Evolutionary conservation across 1,284 basidiomycete genomes (phyloP).

Genomic region (Takashimella tepidaria): DNA sequence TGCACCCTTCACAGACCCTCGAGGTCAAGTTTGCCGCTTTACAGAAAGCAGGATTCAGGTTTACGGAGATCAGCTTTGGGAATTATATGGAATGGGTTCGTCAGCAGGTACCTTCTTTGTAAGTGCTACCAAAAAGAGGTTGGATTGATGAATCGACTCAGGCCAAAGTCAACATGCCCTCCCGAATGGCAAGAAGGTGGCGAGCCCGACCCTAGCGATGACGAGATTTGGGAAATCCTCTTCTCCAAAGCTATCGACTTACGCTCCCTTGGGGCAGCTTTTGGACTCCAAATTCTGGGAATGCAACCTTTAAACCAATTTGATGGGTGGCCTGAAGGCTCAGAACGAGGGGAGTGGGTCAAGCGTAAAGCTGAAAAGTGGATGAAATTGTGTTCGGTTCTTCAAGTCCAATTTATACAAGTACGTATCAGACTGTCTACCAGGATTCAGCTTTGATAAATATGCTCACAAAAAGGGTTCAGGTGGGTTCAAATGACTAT

Average conservation of each 20-base stretch:
- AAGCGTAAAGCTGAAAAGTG: constrained; percentile 11
- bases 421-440: too few relatives aligned
- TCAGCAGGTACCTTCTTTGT: constrained; percentile 11
- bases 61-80: constrained; percentile 13
- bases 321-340: constrained; percentile 11
- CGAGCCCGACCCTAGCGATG: constrained; percentile 18
- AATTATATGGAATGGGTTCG: constrained; percentile 21
- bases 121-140: not conserved
- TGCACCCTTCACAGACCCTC: constrained; percentile 13
- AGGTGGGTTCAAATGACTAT: constrained; percentile 22
- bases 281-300: constrained; percentile 7
- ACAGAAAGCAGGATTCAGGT: constrained; percentile 14
- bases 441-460: not conserved
- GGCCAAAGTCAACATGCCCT: constrained; percentile 9
- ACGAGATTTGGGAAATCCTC: constrained; percentile 9
- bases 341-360: constrained; percentile 8
- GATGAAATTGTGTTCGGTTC: constrained; percentile 9
- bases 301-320: constrained; percentile 19
- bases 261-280: not conserved
- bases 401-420: constrained; percentile 7
- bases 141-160: too few relatives aligned
- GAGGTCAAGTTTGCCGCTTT: constrained; percentile 19
- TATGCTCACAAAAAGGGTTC: not conserved
- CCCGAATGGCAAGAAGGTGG: constrained; percentile 10
- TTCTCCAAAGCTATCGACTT: constrained; percentile 7